phyloP scores from a whole-genome alignment of 2,329 filamentous ascomycete genomes.

The Fusarium musae region DNA sequence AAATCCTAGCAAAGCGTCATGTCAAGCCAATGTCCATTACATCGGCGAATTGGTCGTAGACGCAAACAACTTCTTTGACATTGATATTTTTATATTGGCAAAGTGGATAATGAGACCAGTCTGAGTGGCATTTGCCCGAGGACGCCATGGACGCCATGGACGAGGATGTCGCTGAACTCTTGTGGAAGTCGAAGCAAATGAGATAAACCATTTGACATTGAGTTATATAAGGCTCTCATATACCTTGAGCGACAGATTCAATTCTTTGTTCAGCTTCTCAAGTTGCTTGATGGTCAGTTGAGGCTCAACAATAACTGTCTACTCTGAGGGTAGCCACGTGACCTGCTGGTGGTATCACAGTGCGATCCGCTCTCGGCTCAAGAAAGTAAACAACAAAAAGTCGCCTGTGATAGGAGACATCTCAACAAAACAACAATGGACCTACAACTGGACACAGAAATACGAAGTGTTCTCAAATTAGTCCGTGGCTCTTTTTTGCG shows the following conservation, averaged over 20 bases:
- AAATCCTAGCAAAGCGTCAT: neutral
- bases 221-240: fast-evolving
- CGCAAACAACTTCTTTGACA: fast-evolving
- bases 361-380: too few relatives aligned
- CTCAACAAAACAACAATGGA: neutral
- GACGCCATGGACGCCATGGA: neutral
- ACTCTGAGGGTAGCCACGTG: neutral
- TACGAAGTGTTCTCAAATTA: neutral
- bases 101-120: neutral
- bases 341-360: fast-evolving
- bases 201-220: neutral
- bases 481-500: neutral
- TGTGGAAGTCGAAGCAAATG: neutral
- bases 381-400: neutral
- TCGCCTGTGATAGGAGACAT: too few relatives aligned
- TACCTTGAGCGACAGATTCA: fast-evolving
- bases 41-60: neutral
- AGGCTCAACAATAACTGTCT: neutral
- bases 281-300: neutral
- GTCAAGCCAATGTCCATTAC: neutral
- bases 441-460: neutral
- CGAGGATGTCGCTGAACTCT: neutral
- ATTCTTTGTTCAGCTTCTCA: fast-evolving
- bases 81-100: fast-evolving
- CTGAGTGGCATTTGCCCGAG: neutral